A percentile compares a stretch with the other conserved stretches of the same genome.
Evolutionary conservation across 805 yeast species (phyloP).

Genomic region (Pichia manshurica): DNA sequence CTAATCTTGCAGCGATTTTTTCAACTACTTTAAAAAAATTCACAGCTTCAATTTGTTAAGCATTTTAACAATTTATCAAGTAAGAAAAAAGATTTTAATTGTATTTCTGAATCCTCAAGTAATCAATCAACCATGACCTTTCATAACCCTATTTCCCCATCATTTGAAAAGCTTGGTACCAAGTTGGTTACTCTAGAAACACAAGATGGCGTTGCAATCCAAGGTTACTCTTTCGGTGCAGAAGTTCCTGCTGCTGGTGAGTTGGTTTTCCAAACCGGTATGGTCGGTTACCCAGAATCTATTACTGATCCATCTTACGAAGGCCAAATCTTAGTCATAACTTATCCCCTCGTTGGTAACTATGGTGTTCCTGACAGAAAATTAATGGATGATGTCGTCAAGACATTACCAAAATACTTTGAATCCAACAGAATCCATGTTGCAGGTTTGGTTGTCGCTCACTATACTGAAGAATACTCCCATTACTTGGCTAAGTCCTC

Average conservation of each 20-base stretch:
- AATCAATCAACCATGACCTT: constrained; percentile 28
- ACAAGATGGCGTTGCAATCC: constrained; percentile 77
- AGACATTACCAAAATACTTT: constrained; percentile 80
- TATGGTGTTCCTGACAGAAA: constrained; percentile 97
- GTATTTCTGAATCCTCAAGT: not conserved
- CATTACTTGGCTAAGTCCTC: constrained; percentile 92
- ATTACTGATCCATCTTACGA: constrained; percentile 97
- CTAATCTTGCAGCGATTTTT: not conserved
- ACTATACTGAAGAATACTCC: constrained; percentile 92
- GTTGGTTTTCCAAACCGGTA: constrained; percentile 98
- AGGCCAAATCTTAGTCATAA: constrained; percentile 94
- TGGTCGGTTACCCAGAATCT: constrained; percentile 99
- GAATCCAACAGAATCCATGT: constrained; percentile 90
- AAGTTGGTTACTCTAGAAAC: constrained; percentile 83
- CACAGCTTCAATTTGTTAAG: constrained; percentile 2
- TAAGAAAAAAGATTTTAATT: too few relatives aligned
- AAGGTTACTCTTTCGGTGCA: constrained; percentile 98
- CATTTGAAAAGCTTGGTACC: constrained; percentile 78
- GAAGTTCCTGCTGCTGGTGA: constrained; percentile 88
- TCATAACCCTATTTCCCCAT: constrained; percentile 84
- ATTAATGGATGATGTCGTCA: constrained; percentile 65
- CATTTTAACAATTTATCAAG: not conserved
- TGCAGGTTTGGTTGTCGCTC: constrained; percentile 95
- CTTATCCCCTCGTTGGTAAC: constrained; percentile 95
- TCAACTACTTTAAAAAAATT: constrained; percentile 1